phyloP scores from a whole-genome alignment of 148 eudicot species.

The Bassia scoparia region DNA sequence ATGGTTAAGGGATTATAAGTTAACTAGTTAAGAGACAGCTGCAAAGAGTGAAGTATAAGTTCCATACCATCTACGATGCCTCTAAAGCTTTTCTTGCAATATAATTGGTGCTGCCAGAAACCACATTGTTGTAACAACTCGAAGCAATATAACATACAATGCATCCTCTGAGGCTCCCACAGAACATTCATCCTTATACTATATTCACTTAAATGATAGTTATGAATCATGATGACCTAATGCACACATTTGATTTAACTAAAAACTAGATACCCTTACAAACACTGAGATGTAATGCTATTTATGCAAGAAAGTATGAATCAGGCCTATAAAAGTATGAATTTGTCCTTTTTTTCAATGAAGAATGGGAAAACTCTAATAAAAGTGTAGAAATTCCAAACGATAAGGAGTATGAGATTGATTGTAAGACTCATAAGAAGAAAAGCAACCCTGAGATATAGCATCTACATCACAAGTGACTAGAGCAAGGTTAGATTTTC shows the following conservation, averaged over 20 bases:
- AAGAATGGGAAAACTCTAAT: background rate
- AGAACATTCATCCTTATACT: background rate
- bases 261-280: background rate
- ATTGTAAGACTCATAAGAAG: background rate
- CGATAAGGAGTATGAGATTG: background rate
- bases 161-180: background rate
- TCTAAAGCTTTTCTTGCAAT: slow-evolving; percentile 69
- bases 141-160: too few species aligned
- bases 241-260: background rate
- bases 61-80: slow-evolving; percentile 56
- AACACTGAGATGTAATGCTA: background rate
- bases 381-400: background rate
- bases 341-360: background rate
- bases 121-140: slow-evolving; percentile 94
- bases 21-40: background rate
- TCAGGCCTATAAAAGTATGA: background rate
- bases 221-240: background rate
- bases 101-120: slow-evolving; percentile 98
- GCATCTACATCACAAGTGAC: slow-evolving; percentile 94
- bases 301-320: background rate
- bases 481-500: slow-evolving; percentile 91
- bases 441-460: slow-evolving; percentile 62
- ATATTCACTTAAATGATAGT: background rate
- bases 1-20: background rate
- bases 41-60: slow-evolving; percentile 6